Evolutionary conservation across 2,329 filamentous ascomycete species (phyloP).

Genomic region (Aaosphaeria pasadenensis): DNA sequence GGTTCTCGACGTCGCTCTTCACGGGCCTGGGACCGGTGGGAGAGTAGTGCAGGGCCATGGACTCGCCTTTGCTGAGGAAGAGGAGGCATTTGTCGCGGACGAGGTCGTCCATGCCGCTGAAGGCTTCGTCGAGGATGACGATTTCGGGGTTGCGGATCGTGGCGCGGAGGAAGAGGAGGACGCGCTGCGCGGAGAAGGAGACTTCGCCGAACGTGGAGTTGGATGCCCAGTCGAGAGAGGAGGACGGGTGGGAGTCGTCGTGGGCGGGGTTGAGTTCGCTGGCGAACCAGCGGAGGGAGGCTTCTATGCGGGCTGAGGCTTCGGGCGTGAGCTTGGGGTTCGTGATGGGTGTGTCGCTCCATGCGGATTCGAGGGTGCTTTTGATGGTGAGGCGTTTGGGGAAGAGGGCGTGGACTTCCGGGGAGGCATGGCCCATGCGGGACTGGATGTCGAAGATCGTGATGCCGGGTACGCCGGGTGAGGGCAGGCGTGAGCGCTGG

Average conservation of each 20-base stretch:
- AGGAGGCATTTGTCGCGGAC: constrained; percentile 83
- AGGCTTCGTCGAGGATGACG: constrained; percentile 51
- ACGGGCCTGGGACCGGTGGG: constrained; percentile 20
- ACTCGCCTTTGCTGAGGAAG: constrained; percentile 61
- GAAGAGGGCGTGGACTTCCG: constrained; percentile 92
- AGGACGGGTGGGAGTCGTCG: constrained; percentile 5
- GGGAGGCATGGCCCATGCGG: constrained; percentile 87
- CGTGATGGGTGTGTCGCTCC: constrained; percentile 81
- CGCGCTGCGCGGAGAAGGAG: constrained; percentile 77
- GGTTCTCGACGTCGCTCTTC: constrained; percentile 47
- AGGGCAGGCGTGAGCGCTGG: constrained; percentile 74
- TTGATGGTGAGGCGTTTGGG: constrained; percentile 72
- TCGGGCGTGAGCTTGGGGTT: constrained; percentile 62
- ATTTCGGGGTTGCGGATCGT: constrained; percentile 46
- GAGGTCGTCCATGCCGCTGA: constrained; percentile 49
- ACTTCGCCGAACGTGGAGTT: constrained; percentile 68
- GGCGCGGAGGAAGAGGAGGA: constrained; percentile 71
- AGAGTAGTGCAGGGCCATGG: constrained; percentile 34
- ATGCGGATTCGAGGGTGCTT: constrained; percentile 77
- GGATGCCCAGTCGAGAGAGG: constrained; percentile 61
- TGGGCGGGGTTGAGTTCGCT: constrained; percentile 65
- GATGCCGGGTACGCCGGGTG: constrained; percentile 67
- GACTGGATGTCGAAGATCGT: constrained; percentile 91
- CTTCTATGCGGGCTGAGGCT: constrained; percentile 61
- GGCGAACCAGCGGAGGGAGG: constrained; percentile 73